These are phyloP conservation scores for Microstroma glucosiphilum DNA, from an alignment of 1,284 basidiomycete species.

Conservation along the genomic window DNA sequence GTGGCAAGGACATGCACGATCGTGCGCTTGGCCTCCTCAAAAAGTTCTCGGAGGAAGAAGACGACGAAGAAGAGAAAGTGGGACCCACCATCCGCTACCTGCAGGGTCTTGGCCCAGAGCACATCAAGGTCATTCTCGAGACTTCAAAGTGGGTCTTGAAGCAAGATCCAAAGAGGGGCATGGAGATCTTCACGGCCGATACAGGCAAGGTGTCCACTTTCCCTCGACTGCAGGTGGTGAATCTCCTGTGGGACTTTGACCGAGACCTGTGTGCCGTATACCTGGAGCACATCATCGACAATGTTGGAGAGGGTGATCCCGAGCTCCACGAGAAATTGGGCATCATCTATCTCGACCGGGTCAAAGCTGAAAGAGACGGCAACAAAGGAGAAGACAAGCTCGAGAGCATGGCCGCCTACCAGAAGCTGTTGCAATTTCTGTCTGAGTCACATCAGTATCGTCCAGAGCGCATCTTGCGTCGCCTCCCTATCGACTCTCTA, in stretches of 20 bases:
- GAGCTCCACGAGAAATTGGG: conserved; percentile 80
- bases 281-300: conserved; percentile 77
- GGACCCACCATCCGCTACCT: conserved; percentile 80
- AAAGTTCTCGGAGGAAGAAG: conserved; percentile 62
- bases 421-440: conserved; percentile 65
- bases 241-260: conserved; percentile 65
- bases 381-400: conserved; percentile 10
- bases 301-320: conserved; percentile 64
- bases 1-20: conserved; percentile 88
- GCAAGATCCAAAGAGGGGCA: conserved; percentile 64
- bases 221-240: conserved; percentile 32
- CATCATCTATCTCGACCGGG: conserved; percentile 66
- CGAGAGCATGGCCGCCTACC: conserved; percentile 56
- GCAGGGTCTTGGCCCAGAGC: conserved; percentile 64
- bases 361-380: neutral
- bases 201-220: conserved; percentile 64
- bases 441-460: conserved; percentile 66
- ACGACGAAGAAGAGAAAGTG: conserved; percentile 71
- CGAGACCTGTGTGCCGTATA: conserved; percentile 63
- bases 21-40: conserved; percentile 78
- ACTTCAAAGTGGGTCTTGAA: conserved; percentile 77
- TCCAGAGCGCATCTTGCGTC: conserved; percentile 70
- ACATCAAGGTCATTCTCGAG: conserved; percentile 38
- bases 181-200: conserved; percentile 92
- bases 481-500: conserved; percentile 68